Percentiles rank a stretch among this genome's conserved stretches.
phyloP scores from a whole-genome alignment of 2,329 filamentous ascomycete species.

The Diaporthe ampelina region DNA sequence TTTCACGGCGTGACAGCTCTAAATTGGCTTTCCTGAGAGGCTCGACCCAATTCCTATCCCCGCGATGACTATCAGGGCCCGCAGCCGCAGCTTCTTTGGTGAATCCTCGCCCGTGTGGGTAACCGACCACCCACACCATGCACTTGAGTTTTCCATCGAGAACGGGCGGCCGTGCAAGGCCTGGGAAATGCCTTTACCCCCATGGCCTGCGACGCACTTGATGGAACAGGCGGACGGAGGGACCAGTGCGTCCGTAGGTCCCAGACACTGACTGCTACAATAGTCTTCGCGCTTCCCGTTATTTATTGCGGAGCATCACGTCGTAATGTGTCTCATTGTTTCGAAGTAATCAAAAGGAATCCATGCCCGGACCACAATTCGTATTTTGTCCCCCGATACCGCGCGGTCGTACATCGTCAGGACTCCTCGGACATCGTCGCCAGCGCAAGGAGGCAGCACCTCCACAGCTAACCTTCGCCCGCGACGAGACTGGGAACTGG shows the following conservation, averaged over 20 bases:
- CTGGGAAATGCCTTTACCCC: not conserved
- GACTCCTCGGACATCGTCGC: not conserved
- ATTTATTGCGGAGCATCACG: not conserved
- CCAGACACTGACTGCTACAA: not conserved
- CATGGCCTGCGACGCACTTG: not conserved
- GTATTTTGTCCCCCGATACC: not conserved
- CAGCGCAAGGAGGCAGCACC: too few species aligned
- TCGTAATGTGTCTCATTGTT: not conserved
- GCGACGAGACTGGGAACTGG: not conserved
- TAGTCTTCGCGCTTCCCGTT: not conserved
- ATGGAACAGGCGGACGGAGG: not conserved
- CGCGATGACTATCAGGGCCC: not conserved
- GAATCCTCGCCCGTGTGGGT: not conserved
- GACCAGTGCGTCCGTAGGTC: not conserved
- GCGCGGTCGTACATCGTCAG: not conserved
- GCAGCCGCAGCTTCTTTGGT: not conserved
- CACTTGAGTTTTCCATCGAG: not conserved
- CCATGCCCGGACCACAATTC: slow-evolving; percentile 5
- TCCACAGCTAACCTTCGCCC: not conserved
- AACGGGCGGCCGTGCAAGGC: not conserved
- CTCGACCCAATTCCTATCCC: not conserved
- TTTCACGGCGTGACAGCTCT: not conserved
- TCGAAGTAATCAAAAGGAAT: not conserved
- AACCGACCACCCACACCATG: not conserved
- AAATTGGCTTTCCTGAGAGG: not conserved